These are phyloP conservation scores for Aspergillus cejpii DNA, from an alignment of 2,329 filamentous ascomycete genomes.

Conservation along the genomic window DNA sequence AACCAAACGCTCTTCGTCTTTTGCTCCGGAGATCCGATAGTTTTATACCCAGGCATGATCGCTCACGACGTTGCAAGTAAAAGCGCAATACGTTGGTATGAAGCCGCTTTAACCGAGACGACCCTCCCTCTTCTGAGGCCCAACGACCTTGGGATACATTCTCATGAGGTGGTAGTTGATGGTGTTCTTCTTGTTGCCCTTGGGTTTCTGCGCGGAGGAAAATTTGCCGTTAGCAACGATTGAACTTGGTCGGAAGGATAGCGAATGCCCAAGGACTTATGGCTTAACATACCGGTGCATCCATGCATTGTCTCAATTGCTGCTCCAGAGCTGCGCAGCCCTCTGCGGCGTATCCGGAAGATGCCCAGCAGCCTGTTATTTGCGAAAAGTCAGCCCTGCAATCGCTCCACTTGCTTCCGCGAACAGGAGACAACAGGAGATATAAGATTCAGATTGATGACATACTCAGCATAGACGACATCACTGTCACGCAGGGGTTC, in stretches of 20 bases:
- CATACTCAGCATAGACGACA: conserved; percentile 62
- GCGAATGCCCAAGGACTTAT: not conserved
- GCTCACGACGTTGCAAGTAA: conserved; percentile 1
- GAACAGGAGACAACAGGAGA: not conserved
- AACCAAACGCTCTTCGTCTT: conserved; percentile 8
- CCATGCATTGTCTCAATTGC: conserved; percentile 66
- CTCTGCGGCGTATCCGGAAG: conserved; percentile 44
- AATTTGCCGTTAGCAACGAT: conserved; percentile 3
- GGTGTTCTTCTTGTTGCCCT: conserved; percentile 58
- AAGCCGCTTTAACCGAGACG: conserved; percentile 27
- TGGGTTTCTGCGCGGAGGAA: conserved; percentile 45
- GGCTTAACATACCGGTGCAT: conserved; percentile 58
- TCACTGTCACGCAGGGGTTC: conserved; percentile 60
- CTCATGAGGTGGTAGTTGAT: conserved; percentile 90
- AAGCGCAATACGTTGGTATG: not conserved
- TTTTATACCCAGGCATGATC: conserved; percentile 7
- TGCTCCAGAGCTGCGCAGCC: conserved; percentile 56
- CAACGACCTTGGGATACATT: conserved; percentile 66
- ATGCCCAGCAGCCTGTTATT: conserved; percentile 42
- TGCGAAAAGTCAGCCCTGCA: conserved; percentile 11
- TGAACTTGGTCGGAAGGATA: not conserved
- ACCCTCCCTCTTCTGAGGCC: conserved; percentile 59
- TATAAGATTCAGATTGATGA: conserved; percentile 1
- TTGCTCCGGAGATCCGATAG: too few species aligned
- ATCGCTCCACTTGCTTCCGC: not conserved